phyloP scores from a whole-genome alignment of 768 basidiomycete species.

The Psilocybe cubensis region DNA sequence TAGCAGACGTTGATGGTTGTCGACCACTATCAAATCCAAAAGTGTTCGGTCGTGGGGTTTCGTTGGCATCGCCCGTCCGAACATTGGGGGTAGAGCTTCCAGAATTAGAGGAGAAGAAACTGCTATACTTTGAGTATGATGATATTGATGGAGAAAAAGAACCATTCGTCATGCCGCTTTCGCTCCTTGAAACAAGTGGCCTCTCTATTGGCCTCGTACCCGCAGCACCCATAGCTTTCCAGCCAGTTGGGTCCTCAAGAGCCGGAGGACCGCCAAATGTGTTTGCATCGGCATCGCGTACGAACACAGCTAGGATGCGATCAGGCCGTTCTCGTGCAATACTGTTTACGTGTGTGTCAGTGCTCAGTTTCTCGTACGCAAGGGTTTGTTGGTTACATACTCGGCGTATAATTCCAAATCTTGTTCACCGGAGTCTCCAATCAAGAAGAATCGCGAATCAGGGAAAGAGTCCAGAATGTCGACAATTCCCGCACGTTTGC shows the following conservation, averaged over 20 bases:
- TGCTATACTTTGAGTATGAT: conserved; percentile 6
- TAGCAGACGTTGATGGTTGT: not conserved
- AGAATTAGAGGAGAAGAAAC: not conserved
- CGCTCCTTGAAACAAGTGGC: conserved; percentile 21
- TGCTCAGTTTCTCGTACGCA: not conserved
- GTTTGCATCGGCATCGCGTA: conserved; percentile 68
- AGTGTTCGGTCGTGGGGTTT: conserved; percentile 8
- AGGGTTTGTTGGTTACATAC: conserved; percentile 31
- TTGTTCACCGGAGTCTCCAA: conserved; percentile 95
- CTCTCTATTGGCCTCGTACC: conserved; percentile 20
- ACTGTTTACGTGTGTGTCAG: conserved; percentile 23
- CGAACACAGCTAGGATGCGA: conserved; percentile 80
- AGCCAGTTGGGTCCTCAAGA: conserved; percentile 70
- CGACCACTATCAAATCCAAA: not conserved
- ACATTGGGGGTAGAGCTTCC: not conserved
- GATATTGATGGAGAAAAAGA: conserved; percentile 13
- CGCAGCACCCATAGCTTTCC: conserved; percentile 34
- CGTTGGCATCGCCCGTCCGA: not conserved
- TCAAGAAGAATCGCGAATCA: conserved; percentile 74
- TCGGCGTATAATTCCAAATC: conserved; percentile 90
- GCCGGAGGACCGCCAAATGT: conserved; percentile 30
- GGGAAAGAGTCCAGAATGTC: conserved; percentile 79
- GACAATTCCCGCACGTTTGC: conserved; percentile 82
- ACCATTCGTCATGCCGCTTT: conserved; percentile 10
- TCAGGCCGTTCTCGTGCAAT: conserved; percentile 70